Evolutionary conservation across 176 grass and related monocot species (phyloP).

Genomic region (Olyra latifolia): DNA sequence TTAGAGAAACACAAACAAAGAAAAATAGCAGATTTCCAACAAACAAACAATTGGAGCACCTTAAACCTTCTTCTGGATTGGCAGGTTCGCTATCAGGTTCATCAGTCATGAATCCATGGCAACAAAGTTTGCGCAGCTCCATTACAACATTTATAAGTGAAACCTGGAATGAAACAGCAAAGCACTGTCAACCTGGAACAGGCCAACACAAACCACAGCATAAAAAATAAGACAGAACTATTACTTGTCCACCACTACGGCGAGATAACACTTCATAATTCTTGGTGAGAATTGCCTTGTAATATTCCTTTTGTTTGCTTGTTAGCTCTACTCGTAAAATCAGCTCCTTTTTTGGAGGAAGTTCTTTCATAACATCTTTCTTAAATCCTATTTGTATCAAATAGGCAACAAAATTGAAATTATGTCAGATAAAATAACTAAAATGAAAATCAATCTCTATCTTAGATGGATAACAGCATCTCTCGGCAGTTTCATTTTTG

Average conservation of each 20-base stretch:
- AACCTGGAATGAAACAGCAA: slow-evolving; percentile 55
- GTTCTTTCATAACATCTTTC: slow-evolving; percentile 98
- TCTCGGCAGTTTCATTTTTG: background rate
- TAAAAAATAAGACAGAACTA: slow-evolving; percentile 35
- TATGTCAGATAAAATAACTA: slow-evolving; percentile 30
- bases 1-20: slow-evolving; percentile 21
- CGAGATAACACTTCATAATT: slow-evolving; percentile 93
- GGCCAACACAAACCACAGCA: background rate
- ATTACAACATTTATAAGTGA: slow-evolving; percentile 99
- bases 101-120: slow-evolving; percentile 93
- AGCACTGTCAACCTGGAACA: slow-evolving; percentile 31
- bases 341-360: slow-evolving; percentile 98
- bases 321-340: slow-evolving; percentile 97
- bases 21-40: slow-evolving; percentile 25
- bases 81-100: slow-evolving; percentile 77
- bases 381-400: slow-evolving; percentile 77
- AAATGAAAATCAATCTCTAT: background rate
- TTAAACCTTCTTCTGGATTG: slow-evolving; percentile 89
- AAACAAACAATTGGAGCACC: slow-evolving; percentile 49
- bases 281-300: slow-evolving; percentile 98
- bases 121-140: slow-evolving; percentile 99
- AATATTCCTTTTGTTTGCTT: slow-evolving; percentile 97
- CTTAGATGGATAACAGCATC: background rate
- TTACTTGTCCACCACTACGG: slow-evolving; percentile 88
- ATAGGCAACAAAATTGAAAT: slow-evolving; percentile 26